A percentile compares a stretch with the other conserved stretches of the same genome.
phyloP scores from a whole-genome alignment of 2,329 filamentous ascomycete species.

The Sporothrix schenckii region DNA sequence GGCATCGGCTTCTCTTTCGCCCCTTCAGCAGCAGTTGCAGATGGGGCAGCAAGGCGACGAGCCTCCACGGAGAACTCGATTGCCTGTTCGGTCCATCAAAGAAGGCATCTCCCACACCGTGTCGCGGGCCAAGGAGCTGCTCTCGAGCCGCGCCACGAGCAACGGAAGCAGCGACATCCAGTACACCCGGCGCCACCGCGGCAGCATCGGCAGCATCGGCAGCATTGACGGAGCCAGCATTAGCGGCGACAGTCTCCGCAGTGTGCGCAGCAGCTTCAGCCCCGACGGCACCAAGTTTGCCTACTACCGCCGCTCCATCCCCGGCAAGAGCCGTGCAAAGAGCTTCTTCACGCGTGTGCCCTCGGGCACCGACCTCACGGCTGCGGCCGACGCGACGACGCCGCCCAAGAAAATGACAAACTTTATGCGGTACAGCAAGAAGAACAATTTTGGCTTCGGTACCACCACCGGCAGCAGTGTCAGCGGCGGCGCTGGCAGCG shows the following conservation, averaged over 20 bases:
- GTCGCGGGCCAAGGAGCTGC: conserved; percentile 27
- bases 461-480: background rate
- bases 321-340: conserved; percentile 43
- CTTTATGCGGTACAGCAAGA: conserved; percentile 34
- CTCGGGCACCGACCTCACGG: background rate
- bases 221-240: conserved; percentile 5
- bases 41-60: background rate
- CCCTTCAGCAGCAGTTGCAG: conserved; percentile 26
- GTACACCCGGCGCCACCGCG: background rate
- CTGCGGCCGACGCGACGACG: background rate
- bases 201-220: conserved; percentile 7
- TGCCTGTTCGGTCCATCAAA: conserved; percentile 23
- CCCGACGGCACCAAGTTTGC: conserved; percentile 17
- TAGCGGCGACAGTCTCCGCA: conserved; percentile 26
- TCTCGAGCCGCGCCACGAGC: conserved; percentile 26
- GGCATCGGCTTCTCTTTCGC: conserved; percentile 46
- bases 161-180: background rate
- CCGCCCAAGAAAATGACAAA: conserved; percentile 33
- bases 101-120: conserved; percentile 30
- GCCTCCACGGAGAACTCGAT: background rate
- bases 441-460: background rate
- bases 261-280: conserved; percentile 28
- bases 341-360: conserved; percentile 35
- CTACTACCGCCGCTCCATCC: conserved; percentile 49
- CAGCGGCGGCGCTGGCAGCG: background rate